phyloP scores from a whole-genome alignment of 83 land plant species.

The Thuja plicata region DNA sequence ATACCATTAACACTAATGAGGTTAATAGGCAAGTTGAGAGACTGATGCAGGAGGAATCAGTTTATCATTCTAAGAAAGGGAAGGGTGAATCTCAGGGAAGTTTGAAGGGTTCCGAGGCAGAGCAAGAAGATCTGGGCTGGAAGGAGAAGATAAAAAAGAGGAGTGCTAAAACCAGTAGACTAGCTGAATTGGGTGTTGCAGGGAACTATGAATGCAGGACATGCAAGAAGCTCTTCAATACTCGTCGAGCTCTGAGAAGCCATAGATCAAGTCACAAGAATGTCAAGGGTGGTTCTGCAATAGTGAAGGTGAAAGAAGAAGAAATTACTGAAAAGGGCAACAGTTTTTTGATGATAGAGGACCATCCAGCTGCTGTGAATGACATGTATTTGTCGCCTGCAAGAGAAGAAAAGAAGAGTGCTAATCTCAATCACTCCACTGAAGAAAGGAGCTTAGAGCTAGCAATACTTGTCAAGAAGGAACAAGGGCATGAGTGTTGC shows the following conservation, averaged over 20 bases:
- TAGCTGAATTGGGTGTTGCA: background rate
- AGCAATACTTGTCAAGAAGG: background rate
- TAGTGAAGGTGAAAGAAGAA: background rate
- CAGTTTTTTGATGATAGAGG: background rate
- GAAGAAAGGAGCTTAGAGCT: background rate
- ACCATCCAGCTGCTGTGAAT: background rate
- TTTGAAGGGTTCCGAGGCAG: background rate
- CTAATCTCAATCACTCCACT: background rate
- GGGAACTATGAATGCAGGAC: slow-evolving; percentile 38
- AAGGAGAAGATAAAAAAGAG: background rate
- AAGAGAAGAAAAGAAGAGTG: background rate
- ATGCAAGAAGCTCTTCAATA: slow-evolving; percentile 44
- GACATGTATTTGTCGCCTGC: background rate
- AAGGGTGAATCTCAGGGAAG: background rate
- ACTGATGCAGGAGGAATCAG: background rate
- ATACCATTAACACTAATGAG: background rate
- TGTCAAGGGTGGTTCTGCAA: slow-evolving; percentile 4
- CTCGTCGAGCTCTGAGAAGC: slow-evolving; percentile 56
- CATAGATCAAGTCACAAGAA: slow-evolving; percentile 65
- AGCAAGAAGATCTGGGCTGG: background rate
- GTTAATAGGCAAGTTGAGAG: background rate
- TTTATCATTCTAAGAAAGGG: background rate
- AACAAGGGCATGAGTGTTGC: slow-evolving; percentile 15
- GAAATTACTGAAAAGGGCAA: background rate
- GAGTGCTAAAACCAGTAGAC: background rate